Base-by-base conservation (phyloP, 768 basidiomycete genomes). In the Rhizopogon salebrosus region DNA sequence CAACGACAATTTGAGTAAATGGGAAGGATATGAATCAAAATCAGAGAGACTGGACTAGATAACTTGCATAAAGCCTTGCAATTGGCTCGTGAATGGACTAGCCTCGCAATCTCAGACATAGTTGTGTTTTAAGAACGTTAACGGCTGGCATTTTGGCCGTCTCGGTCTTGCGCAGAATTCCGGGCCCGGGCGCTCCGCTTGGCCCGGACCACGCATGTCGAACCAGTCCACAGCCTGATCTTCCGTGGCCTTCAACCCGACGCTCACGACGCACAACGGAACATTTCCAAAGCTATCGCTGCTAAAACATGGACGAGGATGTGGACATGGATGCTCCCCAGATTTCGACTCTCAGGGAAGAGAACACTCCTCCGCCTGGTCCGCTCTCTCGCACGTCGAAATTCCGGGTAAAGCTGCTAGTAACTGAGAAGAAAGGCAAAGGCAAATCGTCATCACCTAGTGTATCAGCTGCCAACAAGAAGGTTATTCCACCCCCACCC, bases 271-370 rank as follows among this genome's bases (percentile, higher is more conserved):
- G 3, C 6, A 22, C 43, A 29, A 3, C 11, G 9, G 29, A 31
- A 14, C 13, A 22, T 34, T 46, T 34, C 34, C 14, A 22, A 31
- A 7, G 29, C 31, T 46, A 34, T n/a, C 8, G 16, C 14, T 37
- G 16, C 9, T 8, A 37, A 37, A 46, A 16, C 51, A 72, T 74
- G 70, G 68, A 73, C 54, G 70, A 74, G 43, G 75, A 78, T 51
- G 61, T 74, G n/a, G 74, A 76, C 39, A 89, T 90, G 86, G 89
- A 90, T 36, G 86, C 89, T 31, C 89, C 89, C 35, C 83, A 83
- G 59, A 91, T 92, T 51, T 91, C 89, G 23, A 91, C 84, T 26
- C 78, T 91, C 31, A 76, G 74, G 31, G 86, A 89, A 43, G 88
- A 90, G 54, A 77, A 78, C 10, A 80, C 79, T n/a, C 86, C 87